Conservation (phyloP, 1,284 basidiomycete species). For the Malassezia psittaci region DNA sequence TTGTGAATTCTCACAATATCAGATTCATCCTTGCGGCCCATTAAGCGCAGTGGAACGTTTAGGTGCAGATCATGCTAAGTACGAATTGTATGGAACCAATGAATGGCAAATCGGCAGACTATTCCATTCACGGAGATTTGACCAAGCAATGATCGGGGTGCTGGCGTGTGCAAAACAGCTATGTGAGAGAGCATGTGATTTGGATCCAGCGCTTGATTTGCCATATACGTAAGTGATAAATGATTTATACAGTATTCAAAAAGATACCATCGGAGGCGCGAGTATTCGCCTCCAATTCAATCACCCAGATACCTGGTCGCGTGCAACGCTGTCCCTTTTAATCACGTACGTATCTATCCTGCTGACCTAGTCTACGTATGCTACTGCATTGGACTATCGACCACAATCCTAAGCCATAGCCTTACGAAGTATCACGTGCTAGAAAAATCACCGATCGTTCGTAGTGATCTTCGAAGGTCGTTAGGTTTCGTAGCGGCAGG, state of each 20-base stretch:
- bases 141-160: constrained; percentile 89
- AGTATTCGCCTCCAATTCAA: constrained; percentile 88
- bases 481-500: neutral
- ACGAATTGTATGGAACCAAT: constrained; percentile 27
- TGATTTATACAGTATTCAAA: constrained; percentile 49
- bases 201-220: constrained; percentile 65
- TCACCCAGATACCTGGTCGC: constrained; percentile 82
- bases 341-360: constrained; percentile 53
- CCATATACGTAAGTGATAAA: constrained; percentile 63
- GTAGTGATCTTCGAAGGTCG: constrained; percentile 2
- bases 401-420: neutral
- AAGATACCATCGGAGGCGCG: constrained; percentile 67
- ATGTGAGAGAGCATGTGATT: constrained; percentile 64
- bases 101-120: constrained; percentile 72
- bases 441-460: neutral
- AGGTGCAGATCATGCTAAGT: constrained; percentile 21
- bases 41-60: constrained; percentile 24
- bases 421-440: constrained; percentile 14
- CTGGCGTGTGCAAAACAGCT: constrained; percentile 86
- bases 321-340: constrained; percentile 79
- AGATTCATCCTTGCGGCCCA: constrained; percentile 29
- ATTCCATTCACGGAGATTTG: constrained; percentile 87
- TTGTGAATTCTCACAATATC: constrained; percentile 21
- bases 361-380: constrained; percentile 11
- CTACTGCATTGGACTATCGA: constrained; percentile 6